Conservation (phyloP, 768 basidiomycete genomes). For the Favolaschia claudopus region DNA sequence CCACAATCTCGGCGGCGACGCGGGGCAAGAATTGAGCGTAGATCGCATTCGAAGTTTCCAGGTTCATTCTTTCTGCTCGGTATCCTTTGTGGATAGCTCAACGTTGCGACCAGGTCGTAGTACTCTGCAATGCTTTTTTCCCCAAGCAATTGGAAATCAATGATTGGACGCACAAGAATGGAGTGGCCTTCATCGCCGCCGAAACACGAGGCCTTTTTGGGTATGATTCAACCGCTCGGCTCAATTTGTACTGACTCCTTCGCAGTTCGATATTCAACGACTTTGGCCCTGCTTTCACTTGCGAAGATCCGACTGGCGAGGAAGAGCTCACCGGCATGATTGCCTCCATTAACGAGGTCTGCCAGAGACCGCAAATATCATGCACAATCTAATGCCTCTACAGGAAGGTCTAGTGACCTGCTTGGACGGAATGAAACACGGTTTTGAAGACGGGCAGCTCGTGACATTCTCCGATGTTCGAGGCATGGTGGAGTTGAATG, state of each 20-base stretch:
- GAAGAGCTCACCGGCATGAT: conserved; percentile 43
- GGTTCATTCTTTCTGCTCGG: no score
- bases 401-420: neutral
- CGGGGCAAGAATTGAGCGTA: no score
- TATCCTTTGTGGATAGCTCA: no score
- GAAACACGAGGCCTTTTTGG: conserved; percentile 77
- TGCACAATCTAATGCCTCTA: no score
- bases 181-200: conserved; percentile 73
- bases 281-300: neutral
- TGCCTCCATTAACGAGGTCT: neutral
- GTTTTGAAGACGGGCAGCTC: neutral
- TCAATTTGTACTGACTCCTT: conserved; percentile 61
- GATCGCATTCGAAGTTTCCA: no score
- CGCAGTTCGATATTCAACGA: conserved; percentile 30
- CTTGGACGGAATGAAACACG: neutral
- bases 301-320: neutral
- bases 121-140: conserved; percentile 66
- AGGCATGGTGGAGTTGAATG: neutral
- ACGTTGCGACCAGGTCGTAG: conserved; percentile 73
- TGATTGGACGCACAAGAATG: conserved; percentile 75
- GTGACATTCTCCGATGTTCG: neutral
- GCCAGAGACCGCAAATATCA: no score
- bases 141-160: conserved; percentile 75
- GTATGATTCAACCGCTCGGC: conserved; percentile 61
- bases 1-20: no score